Evolutionary conservation across 2,329 filamentous ascomycete genomes (phyloP), one percentile per base, ranked within the genome.

Genomic region (Ophiostoma novo-ulmi): DNA sequence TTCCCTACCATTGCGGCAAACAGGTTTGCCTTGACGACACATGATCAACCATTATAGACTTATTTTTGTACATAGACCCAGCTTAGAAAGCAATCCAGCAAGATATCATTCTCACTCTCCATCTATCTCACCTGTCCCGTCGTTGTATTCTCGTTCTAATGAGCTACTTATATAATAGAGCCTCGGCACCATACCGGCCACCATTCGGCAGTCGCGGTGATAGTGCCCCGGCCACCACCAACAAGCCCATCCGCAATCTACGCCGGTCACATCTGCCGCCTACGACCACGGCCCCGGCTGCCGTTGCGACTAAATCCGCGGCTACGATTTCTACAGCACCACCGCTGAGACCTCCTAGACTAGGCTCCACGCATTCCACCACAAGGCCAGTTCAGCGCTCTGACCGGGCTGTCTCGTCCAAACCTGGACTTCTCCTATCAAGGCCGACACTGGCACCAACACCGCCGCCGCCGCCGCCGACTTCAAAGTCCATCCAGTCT

Each of bases 51-150:
- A 63, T 35, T 13, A 58, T 63, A 35, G 58, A 63, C 22, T 63
- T 20, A 5, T 63, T 63, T 11, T 63, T 63, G 58, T 63, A 63
- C 58, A 63, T 63, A 63, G 58, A 61, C 22, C n/a, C 52, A 58
- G 52, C 52, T 58, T 58, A 58, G 52, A 58, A 58, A 11, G n/a
- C 52, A n/a, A 20, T 26, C 52, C 39, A 39, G 20, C 63, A 22
- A 22, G n/a, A 38, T 10, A 22, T 22, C 58, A 63, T 63, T 63
- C 26, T 35, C 55, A 61, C 41, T 61, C 58, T 63, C 1, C 58
- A 31, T 22, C 10, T 8, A 31, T 63, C 26, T 36, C 17, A 63
- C 10, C 22, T 31, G 8, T 65, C 14, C n/a, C 17, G 22, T 7
- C 55, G 11, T 61, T 55, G 48, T 10, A 17, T 63, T 13, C 35